Conservation (phyloP, 2,329 filamentous ascomycete species). For the Verticillium klebahnii region DNA sequence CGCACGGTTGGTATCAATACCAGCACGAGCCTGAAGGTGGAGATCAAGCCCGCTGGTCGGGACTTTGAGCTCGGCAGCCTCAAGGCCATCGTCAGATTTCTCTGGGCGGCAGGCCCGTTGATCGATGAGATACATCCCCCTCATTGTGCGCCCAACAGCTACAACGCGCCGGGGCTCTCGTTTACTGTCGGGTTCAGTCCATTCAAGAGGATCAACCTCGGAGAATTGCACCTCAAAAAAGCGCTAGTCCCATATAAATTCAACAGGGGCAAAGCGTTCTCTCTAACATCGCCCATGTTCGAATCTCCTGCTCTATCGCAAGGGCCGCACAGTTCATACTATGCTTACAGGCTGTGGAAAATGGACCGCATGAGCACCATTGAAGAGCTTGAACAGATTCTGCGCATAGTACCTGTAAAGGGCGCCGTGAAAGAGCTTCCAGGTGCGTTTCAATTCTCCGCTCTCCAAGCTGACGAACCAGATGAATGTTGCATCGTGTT, state of each 20-base stretch:
- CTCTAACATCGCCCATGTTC: not conserved
- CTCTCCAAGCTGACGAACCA: not conserved
- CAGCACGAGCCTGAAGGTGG: not conserved
- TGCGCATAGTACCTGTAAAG: not conserved
- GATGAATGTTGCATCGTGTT: not conserved
- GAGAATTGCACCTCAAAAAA: not conserved
- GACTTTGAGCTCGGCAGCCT: not conserved
- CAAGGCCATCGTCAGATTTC: not conserved
- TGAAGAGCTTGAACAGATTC: not conserved
- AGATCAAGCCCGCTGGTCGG: not conserved
- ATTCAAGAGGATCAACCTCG: not conserved
- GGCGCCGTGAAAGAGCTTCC: not conserved
- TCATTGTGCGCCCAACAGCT: not conserved
- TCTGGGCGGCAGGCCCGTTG: slow-evolving; percentile 1
- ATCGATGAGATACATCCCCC: slow-evolving; percentile 2
- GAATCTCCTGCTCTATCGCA: not conserved
- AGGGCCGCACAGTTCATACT: not conserved
- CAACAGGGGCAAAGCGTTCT: not conserved
- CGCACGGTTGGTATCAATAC: not conserved
- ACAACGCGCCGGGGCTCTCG: slow-evolving; percentile 2
- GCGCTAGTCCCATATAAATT: not conserved
- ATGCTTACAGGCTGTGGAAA: not conserved
- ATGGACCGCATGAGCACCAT: not conserved
- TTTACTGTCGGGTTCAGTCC: not conserved
- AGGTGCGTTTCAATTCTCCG: slow-evolving; percentile 5